Evolutionary conservation across 768 basidiomycete genomes (phyloP), one percentile per base, ranked within the genome.

Genomic region (Suillus bovinus): DNA sequence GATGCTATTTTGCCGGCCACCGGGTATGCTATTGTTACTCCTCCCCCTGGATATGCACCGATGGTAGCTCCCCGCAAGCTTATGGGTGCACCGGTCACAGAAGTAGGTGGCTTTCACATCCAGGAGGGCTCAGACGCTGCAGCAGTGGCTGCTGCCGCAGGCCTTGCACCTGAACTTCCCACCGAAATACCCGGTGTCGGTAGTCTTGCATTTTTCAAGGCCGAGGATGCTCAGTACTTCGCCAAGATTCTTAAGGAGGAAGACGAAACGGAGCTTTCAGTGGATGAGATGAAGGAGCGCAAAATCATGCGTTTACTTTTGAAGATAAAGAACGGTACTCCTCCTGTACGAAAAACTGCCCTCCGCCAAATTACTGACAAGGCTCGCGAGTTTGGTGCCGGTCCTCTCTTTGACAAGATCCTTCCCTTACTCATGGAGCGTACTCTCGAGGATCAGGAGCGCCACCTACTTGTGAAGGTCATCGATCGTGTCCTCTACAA

Each of bases 271-370:
- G 87, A 91, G 72, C 81, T 98, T 53, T 87, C 91, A 0, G 91
- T 99, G 9, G 97, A 99, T 56, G 97, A 99, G 80, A 91, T 99
- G 87, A 99, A 99, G 79, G 97, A 99, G 79, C 88, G 96, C 72
- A 99, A 99, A 77, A 99, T 99, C 69, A 98, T 99, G 96, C 90
- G 97, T 29, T 79, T 99, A 27, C 81, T 99, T 59, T 84, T 99
- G 68, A 99, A 99, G 79, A 99, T 99, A 79, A 99, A 99, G 82
- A 99, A 99, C 72, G 97, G 97, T 55, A 99, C 96, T 3, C 97
- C 97, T 31, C 96, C 97, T 13, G 95, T 98, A 63, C 90, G 97
- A 62, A 99, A 99, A 77, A 94, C 96, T 2, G 97, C 97, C 14
- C 87, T 99, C 41, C 86, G 96, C 58, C 96, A 99, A 73, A 99